Evolutionary conservation across 768 basidiomycete genomes (phyloP).

Genomic region (Boletus vermiculosoides): DNA sequence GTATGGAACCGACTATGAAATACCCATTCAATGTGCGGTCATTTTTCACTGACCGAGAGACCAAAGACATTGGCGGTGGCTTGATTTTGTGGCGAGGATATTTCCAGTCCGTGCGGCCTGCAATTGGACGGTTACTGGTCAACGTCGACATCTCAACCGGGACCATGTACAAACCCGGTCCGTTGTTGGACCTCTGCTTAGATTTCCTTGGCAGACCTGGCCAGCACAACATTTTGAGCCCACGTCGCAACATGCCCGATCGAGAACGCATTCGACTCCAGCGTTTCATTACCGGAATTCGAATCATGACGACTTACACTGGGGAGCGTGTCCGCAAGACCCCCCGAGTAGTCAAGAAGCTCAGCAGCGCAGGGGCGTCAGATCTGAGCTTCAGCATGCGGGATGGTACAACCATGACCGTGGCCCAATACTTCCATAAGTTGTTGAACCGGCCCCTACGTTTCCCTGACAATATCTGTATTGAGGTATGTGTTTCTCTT

Average conservation of each 20-base stretch:
- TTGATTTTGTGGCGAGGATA: conserved; percentile 77
- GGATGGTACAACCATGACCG: conserved; percentile 54
- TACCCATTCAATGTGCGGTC: conserved; percentile 74
- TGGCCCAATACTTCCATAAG: conserved; percentile 59
- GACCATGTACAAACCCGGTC: conserved; percentile 68
- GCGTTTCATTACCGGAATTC: conserved; percentile 54
- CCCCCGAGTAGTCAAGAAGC: conserved; percentile 61
- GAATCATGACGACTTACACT: conserved; percentile 44
- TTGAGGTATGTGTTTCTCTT: conserved; percentile 49
- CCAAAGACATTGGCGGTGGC: conserved; percentile 55
- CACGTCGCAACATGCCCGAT: conserved; percentile 44
- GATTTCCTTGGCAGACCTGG: conserved; percentile 45
- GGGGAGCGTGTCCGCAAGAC: conserved; percentile 39
- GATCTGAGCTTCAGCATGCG: conserved; percentile 54
- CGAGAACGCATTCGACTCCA: conserved; percentile 53
- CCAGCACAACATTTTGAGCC: conserved; percentile 37
- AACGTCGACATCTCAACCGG: conserved; percentile 80
- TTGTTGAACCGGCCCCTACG: conserved; percentile 52
- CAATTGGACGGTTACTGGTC: conserved; percentile 58
- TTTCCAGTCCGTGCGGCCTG: conserved; percentile 76
- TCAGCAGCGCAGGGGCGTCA: conserved; percentile 53
- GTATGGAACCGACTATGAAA: conserved; percentile 67
- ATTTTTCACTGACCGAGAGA: conserved; percentile 64
- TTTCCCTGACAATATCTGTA: conserved; percentile 64
- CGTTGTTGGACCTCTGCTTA: conserved; percentile 55